Evolutionary conservation across 768 basidiomycete species (phyloP), one percentile per base, ranked within the genome.

Genomic region (Strobilomyces echinocephalus): DNA sequence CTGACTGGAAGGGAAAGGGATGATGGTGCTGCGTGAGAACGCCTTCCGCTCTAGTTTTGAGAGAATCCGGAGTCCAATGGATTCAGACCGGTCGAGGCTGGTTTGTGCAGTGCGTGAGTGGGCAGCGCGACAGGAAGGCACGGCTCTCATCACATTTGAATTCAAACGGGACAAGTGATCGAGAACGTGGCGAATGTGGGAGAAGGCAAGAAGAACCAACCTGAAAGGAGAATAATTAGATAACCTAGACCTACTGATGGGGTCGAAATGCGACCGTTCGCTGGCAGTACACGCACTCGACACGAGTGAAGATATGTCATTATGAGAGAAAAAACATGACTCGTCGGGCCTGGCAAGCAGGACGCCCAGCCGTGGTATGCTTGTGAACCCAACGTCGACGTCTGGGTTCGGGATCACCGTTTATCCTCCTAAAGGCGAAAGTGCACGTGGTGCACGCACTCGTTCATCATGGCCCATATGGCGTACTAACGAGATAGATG

Each of bases 171-270:
- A 31, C 14, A 11, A 35, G 2, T 42, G 49, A 52, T 61, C 46
- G n/a, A 34, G 35, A 43, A 24, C 33, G 30, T 34, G 46, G 55
- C 14, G 34, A 5, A 55, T 44, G n/a, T 20, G 49, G 49, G 21
- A 31, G 15, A 31, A n/a, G n/a, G 28, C 12, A n/a, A 14, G 46
- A 30, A 30, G 30, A 30, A 30, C 43, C 41, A 44, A 43, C 42
- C 53, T 52, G 50, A 54, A 53, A 10, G 50, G 50, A 34, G 26
- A 3, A 21, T 16, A 34, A 52, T 36, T 53, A 38, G 47, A 51
- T 28, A 50, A 58, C 30, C 67, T 24, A 24, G 24, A 24, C 24
- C 24, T 24, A 24, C 2, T 99, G 62, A 97, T 98, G 95, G 95
- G 95, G 24, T 24, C 24, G 24, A 24, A 24, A 24, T 24, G 24